Evolutionary conservation across 1,284 basidiomycete species (phyloP).

Genomic region (Paramarasmius palmivorus): DNA sequence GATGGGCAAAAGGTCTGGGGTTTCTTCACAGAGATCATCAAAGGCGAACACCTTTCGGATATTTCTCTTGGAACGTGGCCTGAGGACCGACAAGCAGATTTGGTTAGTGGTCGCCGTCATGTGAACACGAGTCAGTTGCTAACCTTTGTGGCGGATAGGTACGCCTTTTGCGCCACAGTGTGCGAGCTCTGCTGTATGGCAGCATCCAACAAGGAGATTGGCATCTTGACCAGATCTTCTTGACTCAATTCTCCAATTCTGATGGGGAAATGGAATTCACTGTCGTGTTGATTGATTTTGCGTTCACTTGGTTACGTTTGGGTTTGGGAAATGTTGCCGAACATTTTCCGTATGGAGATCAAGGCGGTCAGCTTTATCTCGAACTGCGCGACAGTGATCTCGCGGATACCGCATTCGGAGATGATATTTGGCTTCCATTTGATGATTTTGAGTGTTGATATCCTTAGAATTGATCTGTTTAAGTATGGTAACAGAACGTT

Average conservation of each 20-base stretch:
- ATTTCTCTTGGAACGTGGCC: background rate
- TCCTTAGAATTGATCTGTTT: no score
- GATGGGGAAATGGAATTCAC: background rate
- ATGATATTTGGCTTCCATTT: background rate
- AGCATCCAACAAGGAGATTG: conserved; percentile 5
- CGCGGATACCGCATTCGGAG: background rate
- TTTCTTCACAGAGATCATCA: conserved; percentile 6
- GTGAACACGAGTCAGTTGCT: background rate
- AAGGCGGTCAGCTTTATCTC: background rate
- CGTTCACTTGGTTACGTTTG: background rate
- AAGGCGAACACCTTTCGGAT: background rate
- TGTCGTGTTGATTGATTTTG: conserved; percentile 6
- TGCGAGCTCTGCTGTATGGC: conserved; percentile 1
- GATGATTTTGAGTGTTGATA: background rate
- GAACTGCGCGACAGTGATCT: background rate
- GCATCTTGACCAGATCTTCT: conserved; percentile 4
- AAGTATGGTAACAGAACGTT: no score
- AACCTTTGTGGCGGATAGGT: background rate
- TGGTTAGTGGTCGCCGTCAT: background rate
- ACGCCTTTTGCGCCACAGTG: background rate
- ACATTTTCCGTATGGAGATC: background rate
- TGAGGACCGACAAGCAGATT: background rate
- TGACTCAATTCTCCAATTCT: background rate
- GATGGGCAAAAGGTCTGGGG: conserved; percentile 4
- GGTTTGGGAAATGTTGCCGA: background rate